Base-by-base conservation (phyloP, 2,329 filamentous ascomycete species). In the Colletotrichum incanum region DNA sequence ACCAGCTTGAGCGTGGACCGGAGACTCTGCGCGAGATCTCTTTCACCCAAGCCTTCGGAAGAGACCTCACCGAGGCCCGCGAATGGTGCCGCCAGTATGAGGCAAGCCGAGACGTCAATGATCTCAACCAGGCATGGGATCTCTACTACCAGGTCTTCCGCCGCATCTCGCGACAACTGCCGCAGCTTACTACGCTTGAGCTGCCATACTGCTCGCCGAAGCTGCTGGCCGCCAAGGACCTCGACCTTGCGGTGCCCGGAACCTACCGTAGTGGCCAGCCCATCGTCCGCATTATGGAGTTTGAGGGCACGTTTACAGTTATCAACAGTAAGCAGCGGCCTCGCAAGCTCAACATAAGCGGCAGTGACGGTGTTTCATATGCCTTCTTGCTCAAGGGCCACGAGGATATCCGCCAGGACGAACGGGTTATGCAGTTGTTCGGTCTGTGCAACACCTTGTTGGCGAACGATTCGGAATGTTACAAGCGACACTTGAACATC, bases 351-450 rank as follows among this genome's bases (percentile, higher is more conserved):
- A 94, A 92, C 71, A 90, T 96, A 78, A 92, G 92, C 78, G 97
- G 96, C 73, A 98, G 94, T 78, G 96, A 99, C 80, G 96, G 96
- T 70, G 90, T 89, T 73, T 90, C 91, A 3, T 98, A 98, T 81
- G 93, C 94, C 61, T 98, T 98, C 84, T 84, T 94, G 71, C 90
- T 99, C 77, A 99, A 99, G 86, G 96, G 96, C n/a, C 97, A 99
- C 78, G 96, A 99, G 84, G 96, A 99, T 86, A 98, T 99, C 75
- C 93, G 96, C 72, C 96, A 99, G 83, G 96, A 99, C 79, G 96
- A 99, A 84, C 93, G 97, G 83, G 96, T 99, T 76, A 99, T 99
- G 97, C 96, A 99, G 83, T 89, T 99, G 45, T 99, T 99, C 79
- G 96, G 96, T 50, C 90, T 99, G 18, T 96, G 96, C 85, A 99